Evolutionary conservation across 2,329 filamentous ascomycete genomes (phyloP).

Genomic region (Pseudogymnoascus sp.): DNA sequence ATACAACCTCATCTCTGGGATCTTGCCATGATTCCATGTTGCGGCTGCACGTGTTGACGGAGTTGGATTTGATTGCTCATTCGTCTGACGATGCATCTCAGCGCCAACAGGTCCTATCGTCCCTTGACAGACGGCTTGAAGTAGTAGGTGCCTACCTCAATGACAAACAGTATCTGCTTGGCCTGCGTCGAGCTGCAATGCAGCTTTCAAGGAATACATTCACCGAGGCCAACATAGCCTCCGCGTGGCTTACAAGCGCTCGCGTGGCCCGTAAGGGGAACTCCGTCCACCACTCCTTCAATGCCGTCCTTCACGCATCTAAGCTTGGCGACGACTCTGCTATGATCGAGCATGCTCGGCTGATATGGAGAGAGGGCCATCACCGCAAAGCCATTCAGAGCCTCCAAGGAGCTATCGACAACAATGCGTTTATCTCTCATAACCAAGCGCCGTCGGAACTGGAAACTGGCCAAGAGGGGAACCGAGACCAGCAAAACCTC

Average conservation of each 20-base stretch:
- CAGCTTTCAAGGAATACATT: constrained; percentile 63
- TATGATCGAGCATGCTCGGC: constrained; percentile 85
- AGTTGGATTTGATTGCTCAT: constrained; percentile 69
- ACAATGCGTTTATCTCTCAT: constrained; percentile 58
- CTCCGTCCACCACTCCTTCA: constrained; percentile 80
- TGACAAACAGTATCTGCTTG: constrained; percentile 90
- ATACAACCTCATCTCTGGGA: constrained; percentile 71
- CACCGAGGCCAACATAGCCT: constrained; percentile 64
- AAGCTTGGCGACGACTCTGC: constrained; percentile 77
- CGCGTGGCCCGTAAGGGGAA: constrained; percentile 79
- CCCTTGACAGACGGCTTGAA: constrained; percentile 70
- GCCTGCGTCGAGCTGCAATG: constrained; percentile 81
- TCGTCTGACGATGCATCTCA: constrained; percentile 34
- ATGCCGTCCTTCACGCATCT: constrained; percentile 82
- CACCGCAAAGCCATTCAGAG: constrained; percentile 92
- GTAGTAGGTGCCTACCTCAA: constrained; percentile 79
- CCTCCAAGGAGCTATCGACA: constrained; percentile 75
- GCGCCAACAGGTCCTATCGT: constrained; percentile 38
- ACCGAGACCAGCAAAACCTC: constrained; percentile 41
- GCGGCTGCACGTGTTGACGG: constrained; percentile 77
- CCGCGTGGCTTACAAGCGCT: constrained; percentile 77
- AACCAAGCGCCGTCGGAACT: constrained; percentile 15
- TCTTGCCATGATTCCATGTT: constrained; percentile 78
- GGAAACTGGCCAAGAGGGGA: neutral
- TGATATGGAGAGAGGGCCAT: constrained; percentile 89